Percentiles rank a stretch among this genome's conserved stretches.
Conservation (phyloP, 2,329 filamentous ascomycete species). For the Periconia sp. region DNA sequence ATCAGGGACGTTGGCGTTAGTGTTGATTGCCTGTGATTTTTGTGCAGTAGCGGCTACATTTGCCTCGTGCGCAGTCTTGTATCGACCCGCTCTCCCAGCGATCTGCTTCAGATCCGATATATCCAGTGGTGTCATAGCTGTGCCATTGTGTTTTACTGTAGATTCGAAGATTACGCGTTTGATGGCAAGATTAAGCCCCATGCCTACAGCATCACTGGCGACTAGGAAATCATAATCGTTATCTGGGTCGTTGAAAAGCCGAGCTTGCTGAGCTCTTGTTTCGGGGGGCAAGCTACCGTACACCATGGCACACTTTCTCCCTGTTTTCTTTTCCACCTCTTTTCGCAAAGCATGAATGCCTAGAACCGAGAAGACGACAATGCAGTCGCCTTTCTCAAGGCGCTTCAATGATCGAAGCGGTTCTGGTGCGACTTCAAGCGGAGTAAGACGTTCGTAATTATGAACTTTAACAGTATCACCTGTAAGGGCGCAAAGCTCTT, state of each 20-base stretch:
- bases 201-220: slow-evolving; percentile 93
- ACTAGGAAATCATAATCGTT: slow-evolving; percentile 96
- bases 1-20: slow-evolving; percentile 20
- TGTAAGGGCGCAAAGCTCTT: slow-evolving; percentile 72
- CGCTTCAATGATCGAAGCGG: slow-evolving; percentile 70
- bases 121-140: slow-evolving; percentile 58
- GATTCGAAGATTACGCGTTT: slow-evolving; percentile 88
- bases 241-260: slow-evolving; percentile 89
- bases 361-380: slow-evolving; percentile 84
- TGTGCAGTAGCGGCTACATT: slow-evolving; percentile 18
- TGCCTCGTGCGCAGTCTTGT: slow-evolving; percentile 68
- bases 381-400: slow-evolving; percentile 84
- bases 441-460: slow-evolving; percentile 80
- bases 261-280: slow-evolving; percentile 86
- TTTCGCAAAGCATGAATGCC: slow-evolving; percentile 78
- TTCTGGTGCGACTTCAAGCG: slow-evolving; percentile 65
- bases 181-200: slow-evolving; percentile 92
- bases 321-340: slow-evolving; percentile 74
- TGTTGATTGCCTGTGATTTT: slow-evolving; percentile 11
- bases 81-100: slow-evolving; percentile 87
- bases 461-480: slow-evolving; percentile 85
- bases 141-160: slow-evolving; percentile 70
- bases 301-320: slow-evolving; percentile 83
- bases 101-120: slow-evolving; percentile 92
- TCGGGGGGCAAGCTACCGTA: slow-evolving; percentile 92